Evolutionary conservation across 2,329 filamentous ascomycete genomes (phyloP), one percentile per base, ranked within the genome.

Genomic region (Trichoderma guizhouense): DNA sequence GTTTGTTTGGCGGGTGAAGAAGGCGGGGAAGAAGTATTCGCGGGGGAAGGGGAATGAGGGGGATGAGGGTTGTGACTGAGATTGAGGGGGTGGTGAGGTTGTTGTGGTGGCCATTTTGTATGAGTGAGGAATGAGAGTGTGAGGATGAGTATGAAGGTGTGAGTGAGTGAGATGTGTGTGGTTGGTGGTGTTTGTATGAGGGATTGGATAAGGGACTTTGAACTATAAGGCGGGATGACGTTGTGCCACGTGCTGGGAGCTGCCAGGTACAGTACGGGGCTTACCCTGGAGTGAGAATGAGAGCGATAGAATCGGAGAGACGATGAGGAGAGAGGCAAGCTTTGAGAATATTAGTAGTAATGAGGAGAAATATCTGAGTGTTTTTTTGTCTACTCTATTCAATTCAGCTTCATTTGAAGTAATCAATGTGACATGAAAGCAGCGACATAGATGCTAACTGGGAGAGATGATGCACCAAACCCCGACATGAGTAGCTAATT

Each of bases 1-100:
- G 83, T 93, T 93, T 43, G 91, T 88, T 82, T 96, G 93, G 69
- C 89, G 90, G 71, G 92, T 94, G 88, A 93, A 96, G 90, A 96
- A 95, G 79, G 93, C 91, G 0, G 93, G 93, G 84, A 94, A 95
- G 83, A 85, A 84, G 86, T 94, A 92, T 80, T 89, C 88, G 76
- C 85, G 86, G 5, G 89, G 89, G 81, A 90, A 91, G 51, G 76
- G 70, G 81, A 90, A 91, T 14, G 57, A 34, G 26, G 57, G 12
- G 28, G 28, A 21, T 7, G 55, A 12, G 9, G 57, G 14, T 14
- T 30, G 18, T 21, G 43, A 6, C 3, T 39, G 36, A 5, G 69
- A 5, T 18, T 39, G 36, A 4, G 70, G 18, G 74, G 32, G 36
- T n/a, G 57, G 12, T n/a, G 66, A 8, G 14, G 55, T 5, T 30